Evolutionary conservation across 83 land plant genomes (phyloP).

Genomic region (Thuja plicata): DNA sequence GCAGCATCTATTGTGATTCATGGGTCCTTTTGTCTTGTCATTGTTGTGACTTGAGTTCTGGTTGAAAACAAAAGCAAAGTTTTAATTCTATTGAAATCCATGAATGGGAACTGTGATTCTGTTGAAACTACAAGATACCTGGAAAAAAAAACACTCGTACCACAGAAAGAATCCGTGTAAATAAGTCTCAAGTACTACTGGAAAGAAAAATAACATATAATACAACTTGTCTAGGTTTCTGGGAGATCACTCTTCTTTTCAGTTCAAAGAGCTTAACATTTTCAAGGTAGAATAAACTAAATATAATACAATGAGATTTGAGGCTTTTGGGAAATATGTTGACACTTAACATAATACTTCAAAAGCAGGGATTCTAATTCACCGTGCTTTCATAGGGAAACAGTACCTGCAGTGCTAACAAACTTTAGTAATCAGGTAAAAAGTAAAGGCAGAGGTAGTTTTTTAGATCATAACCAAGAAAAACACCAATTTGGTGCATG

Average conservation of each 20-base stretch:
- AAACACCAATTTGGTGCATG: too few species aligned
- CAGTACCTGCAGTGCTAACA: neutral
- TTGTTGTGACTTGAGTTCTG: too few species aligned
- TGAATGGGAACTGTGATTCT: too few species aligned
- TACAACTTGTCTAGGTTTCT: neutral
- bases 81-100: too few species aligned
- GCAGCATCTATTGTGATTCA: neutral
- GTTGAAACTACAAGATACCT: too few species aligned
- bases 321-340: neutral
- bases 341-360: neutral
- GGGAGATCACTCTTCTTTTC: neutral
- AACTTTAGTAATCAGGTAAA: neutral
- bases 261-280: too few species aligned
- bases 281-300: neutral
- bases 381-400: neutral
- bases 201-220: neutral
- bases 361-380: neutral
- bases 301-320: neutral
- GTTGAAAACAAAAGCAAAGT: too few species aligned
- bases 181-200: neutral
- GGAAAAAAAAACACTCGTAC: too few species aligned
- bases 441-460: too few species aligned
- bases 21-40: too few species aligned
- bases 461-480: too few species aligned
- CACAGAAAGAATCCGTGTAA: neutral